Percentiles rank a stretch among this genome's conserved stretches.
Conservation (phyloP, 1,284 basidiomycete species). For the Sporisorium scitamineum region DNA sequence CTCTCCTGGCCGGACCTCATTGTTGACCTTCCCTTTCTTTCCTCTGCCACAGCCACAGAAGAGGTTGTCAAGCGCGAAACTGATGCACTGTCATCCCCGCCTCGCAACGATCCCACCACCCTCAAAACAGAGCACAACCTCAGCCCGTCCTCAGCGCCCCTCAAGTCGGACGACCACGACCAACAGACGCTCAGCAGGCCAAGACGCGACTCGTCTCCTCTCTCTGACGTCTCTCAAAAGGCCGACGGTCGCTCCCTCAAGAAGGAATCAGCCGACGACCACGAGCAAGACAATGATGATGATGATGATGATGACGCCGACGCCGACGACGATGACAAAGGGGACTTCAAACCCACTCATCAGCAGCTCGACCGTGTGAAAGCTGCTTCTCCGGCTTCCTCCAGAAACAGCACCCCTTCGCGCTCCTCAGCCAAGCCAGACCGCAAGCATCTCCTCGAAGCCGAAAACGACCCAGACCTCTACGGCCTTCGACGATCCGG, state of each 20-base stretch:
- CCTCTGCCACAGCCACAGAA: slow-evolving; percentile 8
- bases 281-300: background rate
- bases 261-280: slow-evolving; percentile 2
- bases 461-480: slow-evolving; percentile 66
- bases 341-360: slow-evolving; percentile 27
- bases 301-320: slow-evolving; percentile 1
- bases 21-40: background rate
- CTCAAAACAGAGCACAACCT: slow-evolving; percentile 11
- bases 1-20: slow-evolving; percentile 2
- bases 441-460: slow-evolving; percentile 50
- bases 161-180: slow-evolving; percentile 17
- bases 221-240: slow-evolving; percentile 38
- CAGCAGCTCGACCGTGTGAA: slow-evolving; percentile 44
- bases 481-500: slow-evolving; percentile 70
- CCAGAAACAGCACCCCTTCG: slow-evolving; percentile 39
- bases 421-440: slow-evolving; percentile 47
- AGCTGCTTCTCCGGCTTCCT: slow-evolving; percentile 29
- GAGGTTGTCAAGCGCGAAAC: slow-evolving; percentile 24
- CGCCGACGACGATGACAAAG: slow-evolving; percentile 15
- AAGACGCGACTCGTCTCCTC: slow-evolving; percentile 44
- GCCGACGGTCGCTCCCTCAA: slow-evolving; percentile 9
- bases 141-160: slow-evolving; percentile 6
- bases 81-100: slow-evolving; percentile 14
- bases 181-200: slow-evolving; percentile 21
- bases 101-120: slow-evolving; percentile 3